Conservation (phyloP, 768 basidiomycete species). For the Leccinellum luteum region DNA sequence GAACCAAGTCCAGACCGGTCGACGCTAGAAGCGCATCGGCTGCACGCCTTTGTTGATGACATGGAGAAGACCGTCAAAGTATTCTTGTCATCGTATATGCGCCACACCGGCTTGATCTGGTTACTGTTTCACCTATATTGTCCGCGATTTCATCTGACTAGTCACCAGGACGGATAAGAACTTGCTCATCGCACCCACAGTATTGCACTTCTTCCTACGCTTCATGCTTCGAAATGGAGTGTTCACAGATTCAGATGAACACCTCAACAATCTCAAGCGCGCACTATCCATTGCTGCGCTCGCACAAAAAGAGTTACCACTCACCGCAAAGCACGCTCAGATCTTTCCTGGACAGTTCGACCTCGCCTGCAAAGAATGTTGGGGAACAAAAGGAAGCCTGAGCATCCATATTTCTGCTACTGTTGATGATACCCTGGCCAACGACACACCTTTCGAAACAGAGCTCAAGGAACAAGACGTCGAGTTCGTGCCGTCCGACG, state of each 20-base stretch:
- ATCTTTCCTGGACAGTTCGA: constrained; percentile 45
- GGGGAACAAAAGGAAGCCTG: constrained; percentile 42
- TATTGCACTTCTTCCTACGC: constrained; percentile 44
- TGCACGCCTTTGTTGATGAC: constrained; percentile 55
- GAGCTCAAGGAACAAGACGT: constrained; percentile 36
- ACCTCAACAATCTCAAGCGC: constrained; percentile 35
- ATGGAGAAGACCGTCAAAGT: constrained; percentile 59
- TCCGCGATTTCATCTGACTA: constrained; percentile 6
- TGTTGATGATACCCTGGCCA: background rate
- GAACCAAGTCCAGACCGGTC: constrained; percentile 18
- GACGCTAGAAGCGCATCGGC: constrained; percentile 19
- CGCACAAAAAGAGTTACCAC: constrained; percentile 42
- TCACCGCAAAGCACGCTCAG: constrained; percentile 37
- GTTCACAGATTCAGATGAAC: constrained; percentile 32
- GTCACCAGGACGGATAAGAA: constrained; percentile 41
- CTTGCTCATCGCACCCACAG: constrained; percentile 39
- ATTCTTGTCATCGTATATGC: constrained; percentile 69
- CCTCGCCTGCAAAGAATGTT: constrained; percentile 46
- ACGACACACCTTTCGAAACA: constrained; percentile 33
- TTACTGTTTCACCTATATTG: constrained; percentile 23
- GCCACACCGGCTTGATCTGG: constrained; percentile 67
- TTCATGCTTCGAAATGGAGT: constrained; percentile 45
- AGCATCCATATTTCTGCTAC: constrained; percentile 20
- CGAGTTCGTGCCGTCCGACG: constrained; percentile 22
- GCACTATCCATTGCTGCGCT: constrained; percentile 41